Evolutionary conservation across 495 filamentous ascomycete genomes (phyloP).

Genomic region (Lasiosphaeris hirsuta): DNA sequence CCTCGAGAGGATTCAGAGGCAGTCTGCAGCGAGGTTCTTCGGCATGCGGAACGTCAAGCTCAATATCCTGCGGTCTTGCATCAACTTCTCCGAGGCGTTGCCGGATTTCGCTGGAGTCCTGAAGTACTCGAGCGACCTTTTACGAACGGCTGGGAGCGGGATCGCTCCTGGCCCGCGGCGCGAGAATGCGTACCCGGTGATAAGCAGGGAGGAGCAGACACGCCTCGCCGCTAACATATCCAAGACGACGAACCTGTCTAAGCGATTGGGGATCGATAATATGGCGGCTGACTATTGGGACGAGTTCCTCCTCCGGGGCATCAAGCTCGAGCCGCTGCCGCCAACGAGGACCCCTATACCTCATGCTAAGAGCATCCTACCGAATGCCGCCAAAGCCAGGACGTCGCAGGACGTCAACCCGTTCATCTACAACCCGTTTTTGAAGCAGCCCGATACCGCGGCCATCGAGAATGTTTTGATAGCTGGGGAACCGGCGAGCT

Average conservation of each 20-base stretch:
- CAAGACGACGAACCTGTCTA: constrained; percentile 72
- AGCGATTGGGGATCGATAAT: constrained; percentile 64
- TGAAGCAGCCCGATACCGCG: constrained; percentile 58
- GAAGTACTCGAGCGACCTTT: constrained; percentile 75
- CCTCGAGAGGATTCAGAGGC: constrained; percentile 48
- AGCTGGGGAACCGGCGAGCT: constrained; percentile 69
- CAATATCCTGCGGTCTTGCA: constrained; percentile 77
- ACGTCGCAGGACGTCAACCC: constrained; percentile 65
- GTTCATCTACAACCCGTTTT: constrained; percentile 89
- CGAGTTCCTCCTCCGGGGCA: constrained; percentile 81
- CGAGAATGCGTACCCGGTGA: constrained; percentile 57
- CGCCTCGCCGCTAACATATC: constrained; percentile 77
- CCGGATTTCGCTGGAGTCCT: constrained; percentile 88
- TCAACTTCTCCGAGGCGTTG: constrained; percentile 88
- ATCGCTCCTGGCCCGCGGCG: constrained; percentile 64
- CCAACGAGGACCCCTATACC: constrained; percentile 58
- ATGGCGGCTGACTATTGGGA: constrained; percentile 92
- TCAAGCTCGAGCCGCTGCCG: constrained; percentile 59
- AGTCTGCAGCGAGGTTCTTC: constrained; percentile 55
- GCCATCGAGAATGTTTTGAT: constrained; percentile 65
- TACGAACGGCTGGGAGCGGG: constrained; percentile 77
- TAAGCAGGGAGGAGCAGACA: constrained; percentile 80
- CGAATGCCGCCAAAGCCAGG: constrained; percentile 53
- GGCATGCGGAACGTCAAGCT: constrained; percentile 72
- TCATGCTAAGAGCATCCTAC: constrained; percentile 68